Evolutionary conservation across 768 basidiomycete genomes (phyloP).

Genomic region (Saitozyma podzolica): DNA sequence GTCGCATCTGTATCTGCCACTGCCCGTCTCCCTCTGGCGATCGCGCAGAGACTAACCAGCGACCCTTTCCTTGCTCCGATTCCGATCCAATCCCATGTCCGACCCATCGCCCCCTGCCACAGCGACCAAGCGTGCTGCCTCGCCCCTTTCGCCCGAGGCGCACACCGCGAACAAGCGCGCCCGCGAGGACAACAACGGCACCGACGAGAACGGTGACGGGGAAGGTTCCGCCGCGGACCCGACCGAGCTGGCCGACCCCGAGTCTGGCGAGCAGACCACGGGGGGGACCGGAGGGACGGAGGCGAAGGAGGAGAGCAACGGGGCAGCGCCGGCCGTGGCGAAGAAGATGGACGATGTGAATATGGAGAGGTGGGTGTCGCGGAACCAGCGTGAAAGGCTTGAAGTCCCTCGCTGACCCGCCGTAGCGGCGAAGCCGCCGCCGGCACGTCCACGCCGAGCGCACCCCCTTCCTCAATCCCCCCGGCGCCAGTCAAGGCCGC

Average conservation of each 20-base stretch:
- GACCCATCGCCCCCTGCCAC: slow-evolving; percentile 19
- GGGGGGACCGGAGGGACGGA: slow-evolving; percentile 1
- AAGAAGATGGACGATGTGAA: slow-evolving; percentile 38
- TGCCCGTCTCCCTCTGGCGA: too few species aligned
- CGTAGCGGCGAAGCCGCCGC: not conserved
- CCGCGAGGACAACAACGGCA: slow-evolving; percentile 13
- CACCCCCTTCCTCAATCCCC: slow-evolving; percentile 23
- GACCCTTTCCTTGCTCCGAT: slow-evolving; percentile 6
- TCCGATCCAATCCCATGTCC: slow-evolving; percentile 19
- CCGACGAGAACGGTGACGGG: not conserved
- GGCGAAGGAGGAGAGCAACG: slow-evolving; percentile 11
- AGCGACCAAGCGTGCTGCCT: slow-evolving; percentile 29
- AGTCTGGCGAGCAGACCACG: not conserved
- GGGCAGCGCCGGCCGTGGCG: slow-evolving; percentile 7
- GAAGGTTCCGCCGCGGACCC: not conserved
- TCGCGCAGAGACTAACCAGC: too few species aligned
- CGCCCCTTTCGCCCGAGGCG: slow-evolving; percentile 20
- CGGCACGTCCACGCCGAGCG: not conserved
- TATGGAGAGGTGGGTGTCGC: slow-evolving; percentile 33
- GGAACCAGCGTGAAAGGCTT: not conserved
- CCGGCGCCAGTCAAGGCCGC: slow-evolving; percentile 32
- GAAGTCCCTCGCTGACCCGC: not conserved
- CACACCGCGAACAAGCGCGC: slow-evolving; percentile 19
- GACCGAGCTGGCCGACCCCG: not conserved
- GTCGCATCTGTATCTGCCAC: too few species aligned